These are phyloP conservation scores for Calonectria pauciramosa DNA, from an alignment of 2,329 filamentous ascomycete genomes.

Conservation along the genomic window DNA sequence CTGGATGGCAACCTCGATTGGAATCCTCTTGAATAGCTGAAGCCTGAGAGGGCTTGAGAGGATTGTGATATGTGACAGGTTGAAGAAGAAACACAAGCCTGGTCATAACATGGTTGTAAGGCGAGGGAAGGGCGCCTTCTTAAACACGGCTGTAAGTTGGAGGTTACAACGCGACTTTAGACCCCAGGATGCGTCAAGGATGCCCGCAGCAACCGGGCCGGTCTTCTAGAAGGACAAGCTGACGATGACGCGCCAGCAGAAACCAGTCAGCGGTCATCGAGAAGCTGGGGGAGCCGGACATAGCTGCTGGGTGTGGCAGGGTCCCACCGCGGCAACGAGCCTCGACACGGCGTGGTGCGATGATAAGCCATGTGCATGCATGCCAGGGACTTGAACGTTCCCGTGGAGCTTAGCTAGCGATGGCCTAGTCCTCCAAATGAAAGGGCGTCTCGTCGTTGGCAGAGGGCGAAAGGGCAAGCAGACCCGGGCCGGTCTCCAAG, in stretches of 20 bases:
- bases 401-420: slow-evolving; percentile 6
- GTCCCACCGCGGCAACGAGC: slow-evolving; percentile 35
- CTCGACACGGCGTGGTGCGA: slow-evolving; percentile 36
- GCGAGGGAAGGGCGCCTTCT: slow-evolving; percentile 24
- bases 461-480: neutral
- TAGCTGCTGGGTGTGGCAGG: slow-evolving; percentile 26
- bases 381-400: neutral
- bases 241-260: slow-evolving; percentile 29
- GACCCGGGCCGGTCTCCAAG: slow-evolving; percentile 20
- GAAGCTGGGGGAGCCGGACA: slow-evolving; percentile 28
- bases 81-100: slow-evolving; percentile 37
- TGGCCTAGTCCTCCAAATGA: neutral
- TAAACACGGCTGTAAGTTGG: slow-evolving; percentile 35
- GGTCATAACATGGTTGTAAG: slow-evolving; percentile 26
- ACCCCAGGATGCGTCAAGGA: slow-evolving; percentile 8
- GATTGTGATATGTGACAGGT: slow-evolving; percentile 29
- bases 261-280: slow-evolving; percentile 15
- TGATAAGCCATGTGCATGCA: slow-evolving; percentile 37
- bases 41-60: slow-evolving; percentile 17
- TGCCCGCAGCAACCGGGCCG: slow-evolving; percentile 37
- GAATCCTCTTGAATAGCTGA: slow-evolving; percentile 11
- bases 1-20: neutral
- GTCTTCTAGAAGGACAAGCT: slow-evolving; percentile 37
- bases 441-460: neutral
- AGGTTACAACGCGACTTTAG: slow-evolving; percentile 12